Evolutionary conservation across 352 stramenopile genomes (phyloP), one percentile per base, ranked within the genome.

Genomic region (Pythium volutum): DNA sequence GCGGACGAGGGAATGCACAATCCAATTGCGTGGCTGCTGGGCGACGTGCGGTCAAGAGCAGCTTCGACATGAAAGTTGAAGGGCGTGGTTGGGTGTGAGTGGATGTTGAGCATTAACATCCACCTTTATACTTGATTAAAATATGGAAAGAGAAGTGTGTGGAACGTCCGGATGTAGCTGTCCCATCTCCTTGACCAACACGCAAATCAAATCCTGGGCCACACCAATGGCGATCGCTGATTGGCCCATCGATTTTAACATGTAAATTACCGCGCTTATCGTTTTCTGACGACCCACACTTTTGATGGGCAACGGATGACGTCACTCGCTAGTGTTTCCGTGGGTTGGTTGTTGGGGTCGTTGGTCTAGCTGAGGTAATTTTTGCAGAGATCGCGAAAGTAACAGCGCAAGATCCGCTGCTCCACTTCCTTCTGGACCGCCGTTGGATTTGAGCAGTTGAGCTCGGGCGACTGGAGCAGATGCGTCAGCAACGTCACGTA

Each of bases 331-430:
- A n/a, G 5, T 20, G 6, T 20, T 47, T 8, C 25, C 2, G 27
- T 26, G 10, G 7, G 29, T 15, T 29, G 46, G 14, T 55, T 39
- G 8, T 36, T 34, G 29, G 8, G 14, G 31, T 36, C 31, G 31
- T 11, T 47, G 41, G 41, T 25, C 20, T 50, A 26, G 43, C 43
- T 50, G 18, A 93, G 65, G 56, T 87, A 89, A 43, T 81, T 65
- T 38, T 75, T 73, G 55, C 84, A 91, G 26, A 93, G 54, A 41
- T 93, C 82, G 27, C 84, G 71, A 52, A 93, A 91, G 63, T 86
- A 93, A 59, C 84, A 92, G 39, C 84, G 84, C 48, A 93, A 53
- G 68, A 93, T 88, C 20, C 84, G 84, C 57, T 91, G 78, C 69
- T 91, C 74, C 18, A 85, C 71, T 18, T 89, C 77, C 54, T 87